These are phyloP conservation scores for Alternaria panax DNA, from an alignment of 2,329 filamentous ascomycete species.

Conservation along the genomic window DNA sequence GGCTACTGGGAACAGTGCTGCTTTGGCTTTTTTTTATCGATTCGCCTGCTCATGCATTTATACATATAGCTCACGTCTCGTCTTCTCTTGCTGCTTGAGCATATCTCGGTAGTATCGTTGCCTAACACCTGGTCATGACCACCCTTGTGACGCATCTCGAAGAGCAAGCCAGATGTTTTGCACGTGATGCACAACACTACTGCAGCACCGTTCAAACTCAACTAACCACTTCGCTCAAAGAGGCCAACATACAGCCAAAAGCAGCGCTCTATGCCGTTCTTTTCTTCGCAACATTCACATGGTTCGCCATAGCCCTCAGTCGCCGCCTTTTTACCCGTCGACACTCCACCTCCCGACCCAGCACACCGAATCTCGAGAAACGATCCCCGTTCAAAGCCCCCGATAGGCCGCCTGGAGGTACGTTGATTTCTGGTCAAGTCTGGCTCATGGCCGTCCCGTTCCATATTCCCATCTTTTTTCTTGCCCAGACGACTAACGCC, in stretches of 20 bases:
- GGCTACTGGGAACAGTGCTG: not conserved
- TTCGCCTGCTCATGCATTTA: not conserved
- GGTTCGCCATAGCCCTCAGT: slow-evolving; percentile 33
- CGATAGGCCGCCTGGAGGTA: slow-evolving; percentile 52
- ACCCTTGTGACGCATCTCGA: slow-evolving; percentile 14
- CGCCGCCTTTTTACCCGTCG: slow-evolving; percentile 27
- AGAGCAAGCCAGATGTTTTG: slow-evolving; percentile 27
- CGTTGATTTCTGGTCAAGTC: not conserved
- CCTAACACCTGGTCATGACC: slow-evolving; percentile 12
- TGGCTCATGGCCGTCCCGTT: not conserved
- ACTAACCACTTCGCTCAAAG: slow-evolving; percentile 6
- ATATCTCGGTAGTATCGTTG: not conserved
- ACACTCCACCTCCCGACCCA: slow-evolving; percentile 24
- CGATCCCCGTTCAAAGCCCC: slow-evolving; percentile 46
- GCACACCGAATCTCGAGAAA: slow-evolving; percentile 59
- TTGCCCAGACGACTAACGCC: not conserved
- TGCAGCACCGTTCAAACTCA: not conserved
- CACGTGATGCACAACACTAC: slow-evolving; percentile 16
- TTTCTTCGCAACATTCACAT: slow-evolving; percentile 42
- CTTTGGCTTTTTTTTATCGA: not conserved
- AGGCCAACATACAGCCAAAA: slow-evolving; percentile 24
- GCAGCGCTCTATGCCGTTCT: slow-evolving; percentile 43
- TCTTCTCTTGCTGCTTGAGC: not conserved
- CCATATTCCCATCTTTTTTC: not conserved
- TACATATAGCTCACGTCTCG: not conserved